Percentiles rank a stretch among this genome's conserved stretches.
phyloP scores from a whole-genome alignment of 495 filamentous ascomycete genomes.

The Paragyromitra xinjiangensis region DNA sequence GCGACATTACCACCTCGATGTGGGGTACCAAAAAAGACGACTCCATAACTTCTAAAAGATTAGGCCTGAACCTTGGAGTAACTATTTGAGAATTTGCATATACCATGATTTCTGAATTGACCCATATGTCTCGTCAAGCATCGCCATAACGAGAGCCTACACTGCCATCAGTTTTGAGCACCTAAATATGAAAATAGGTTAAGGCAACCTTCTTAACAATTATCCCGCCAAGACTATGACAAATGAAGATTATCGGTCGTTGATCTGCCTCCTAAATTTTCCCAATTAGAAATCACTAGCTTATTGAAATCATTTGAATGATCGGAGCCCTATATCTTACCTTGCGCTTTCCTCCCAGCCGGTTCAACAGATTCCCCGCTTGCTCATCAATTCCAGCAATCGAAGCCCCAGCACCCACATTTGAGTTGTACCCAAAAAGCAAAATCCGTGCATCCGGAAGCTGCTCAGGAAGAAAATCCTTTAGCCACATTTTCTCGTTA shows the following conservation, averaged over 20 bases:
- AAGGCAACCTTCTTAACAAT: constrained; percentile 30
- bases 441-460: constrained; percentile 57
- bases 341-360: neutral
- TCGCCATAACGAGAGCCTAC: constrained; percentile 10
- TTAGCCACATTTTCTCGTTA: constrained; percentile 2
- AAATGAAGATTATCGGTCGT: constrained; percentile 26
- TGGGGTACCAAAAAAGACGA: constrained; percentile 40
- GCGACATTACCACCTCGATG: constrained; percentile 26
- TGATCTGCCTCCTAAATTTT: neutral
- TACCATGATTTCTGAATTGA: constrained; percentile 9
- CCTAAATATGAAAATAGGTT: neutral
- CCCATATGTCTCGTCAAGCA: constrained; percentile 1
- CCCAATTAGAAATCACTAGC: neutral
- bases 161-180: neutral
- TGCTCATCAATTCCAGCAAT: constrained; percentile 53
- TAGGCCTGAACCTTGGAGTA: neutral
- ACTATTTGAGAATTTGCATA: neutral
- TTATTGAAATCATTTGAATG: neutral
- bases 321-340: neutral
- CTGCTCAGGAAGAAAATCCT: constrained; percentile 54
- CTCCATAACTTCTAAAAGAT: constrained; percentile 5
- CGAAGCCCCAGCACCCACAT: constrained; percentile 50
- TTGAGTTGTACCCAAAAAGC: constrained; percentile 59
- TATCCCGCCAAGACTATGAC: constrained; percentile 34
- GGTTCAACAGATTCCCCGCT: constrained; percentile 19